Evolutionary conservation across 2,329 filamentous ascomycete species (phyloP).

Genomic region (Pestalotiopsis sp.): DNA sequence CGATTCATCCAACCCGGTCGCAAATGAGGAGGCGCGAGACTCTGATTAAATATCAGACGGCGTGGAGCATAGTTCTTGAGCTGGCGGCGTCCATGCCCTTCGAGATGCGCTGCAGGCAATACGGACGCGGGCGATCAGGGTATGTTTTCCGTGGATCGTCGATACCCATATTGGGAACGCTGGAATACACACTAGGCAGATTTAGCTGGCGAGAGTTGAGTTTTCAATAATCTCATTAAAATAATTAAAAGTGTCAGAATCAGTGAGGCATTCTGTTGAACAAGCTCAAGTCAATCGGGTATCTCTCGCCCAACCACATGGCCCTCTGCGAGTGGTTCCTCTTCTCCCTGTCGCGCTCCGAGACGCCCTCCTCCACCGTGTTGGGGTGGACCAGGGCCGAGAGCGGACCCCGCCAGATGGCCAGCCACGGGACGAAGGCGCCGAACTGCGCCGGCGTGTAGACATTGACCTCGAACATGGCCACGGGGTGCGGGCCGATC

Average conservation of each 20-base stretch:
- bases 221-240: too few species aligned
- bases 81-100: too few species aligned
- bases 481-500: constrained; percentile 79
- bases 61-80: too few species aligned
- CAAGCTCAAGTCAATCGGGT: constrained; percentile 60
- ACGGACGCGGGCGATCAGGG: too few species aligned
- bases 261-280: constrained; percentile 37
- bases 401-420: constrained; percentile 79
- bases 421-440: constrained; percentile 84
- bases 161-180: too few species aligned
- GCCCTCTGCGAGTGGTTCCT: constrained; percentile 69
- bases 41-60: too few species aligned
- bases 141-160: too few species aligned
- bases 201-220: too few species aligned
- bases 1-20: too few species aligned
- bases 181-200: too few species aligned
- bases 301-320: constrained; percentile 72
- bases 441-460: constrained; percentile 87
- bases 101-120: too few species aligned
- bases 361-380: constrained; percentile 46
- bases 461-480: constrained; percentile 92
- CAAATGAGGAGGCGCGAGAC: too few species aligned
- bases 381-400: constrained; percentile 85
- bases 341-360: constrained; percentile 35
- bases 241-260: neutral